phyloP scores from a whole-genome alignment of 2,329 filamentous ascomycete genomes.

The Aspergillus sojae region DNA sequence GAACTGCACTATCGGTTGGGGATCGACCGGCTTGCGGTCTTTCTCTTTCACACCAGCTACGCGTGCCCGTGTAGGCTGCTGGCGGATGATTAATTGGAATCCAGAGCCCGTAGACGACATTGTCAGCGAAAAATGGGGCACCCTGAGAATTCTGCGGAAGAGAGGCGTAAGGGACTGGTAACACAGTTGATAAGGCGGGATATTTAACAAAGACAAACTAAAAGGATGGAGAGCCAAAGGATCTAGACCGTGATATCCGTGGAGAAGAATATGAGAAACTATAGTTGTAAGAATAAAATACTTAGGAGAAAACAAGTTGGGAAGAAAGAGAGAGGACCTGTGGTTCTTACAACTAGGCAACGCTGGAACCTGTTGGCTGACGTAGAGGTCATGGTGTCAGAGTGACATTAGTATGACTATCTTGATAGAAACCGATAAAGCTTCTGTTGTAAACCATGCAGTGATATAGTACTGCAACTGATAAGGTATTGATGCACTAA shows the following conservation, averaged over 20 bases:
- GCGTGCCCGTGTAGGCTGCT: slow-evolving; percentile 68
- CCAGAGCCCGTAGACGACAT: slow-evolving; percentile 52
- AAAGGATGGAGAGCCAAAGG: slow-evolving; percentile 19
- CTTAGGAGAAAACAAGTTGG: slow-evolving; percentile 4
- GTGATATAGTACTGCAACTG: too few species aligned
- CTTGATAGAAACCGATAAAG: too few species aligned
- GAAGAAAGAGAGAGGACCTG: slow-evolving; percentile 21
- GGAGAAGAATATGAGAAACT: slow-evolving; percentile 25
- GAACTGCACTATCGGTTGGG: slow-evolving; percentile 78
- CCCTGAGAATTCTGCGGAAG: too few species aligned
- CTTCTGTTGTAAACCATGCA: too few species aligned
- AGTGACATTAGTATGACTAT: background rate
- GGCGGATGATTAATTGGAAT: slow-evolving; percentile 62
- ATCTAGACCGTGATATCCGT: slow-evolving; percentile 25
- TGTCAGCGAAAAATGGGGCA: slow-evolving; percentile 22
- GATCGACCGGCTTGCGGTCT: slow-evolving; percentile 84
- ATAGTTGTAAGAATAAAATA: slow-evolving; percentile 20
- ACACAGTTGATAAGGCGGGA: slow-evolving; percentile 44
- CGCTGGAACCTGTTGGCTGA: background rate
- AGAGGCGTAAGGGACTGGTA: slow-evolving; percentile 43
- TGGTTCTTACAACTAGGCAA: slow-evolving; percentile 22
- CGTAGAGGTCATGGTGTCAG: background rate
- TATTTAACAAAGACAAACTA: slow-evolving; percentile 15
- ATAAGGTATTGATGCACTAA: fast-evolving
- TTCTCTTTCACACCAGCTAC: slow-evolving; percentile 75